Conservation (phyloP, 2,329 filamentous ascomycete species). For the Colletotrichum limetticola region DNA sequence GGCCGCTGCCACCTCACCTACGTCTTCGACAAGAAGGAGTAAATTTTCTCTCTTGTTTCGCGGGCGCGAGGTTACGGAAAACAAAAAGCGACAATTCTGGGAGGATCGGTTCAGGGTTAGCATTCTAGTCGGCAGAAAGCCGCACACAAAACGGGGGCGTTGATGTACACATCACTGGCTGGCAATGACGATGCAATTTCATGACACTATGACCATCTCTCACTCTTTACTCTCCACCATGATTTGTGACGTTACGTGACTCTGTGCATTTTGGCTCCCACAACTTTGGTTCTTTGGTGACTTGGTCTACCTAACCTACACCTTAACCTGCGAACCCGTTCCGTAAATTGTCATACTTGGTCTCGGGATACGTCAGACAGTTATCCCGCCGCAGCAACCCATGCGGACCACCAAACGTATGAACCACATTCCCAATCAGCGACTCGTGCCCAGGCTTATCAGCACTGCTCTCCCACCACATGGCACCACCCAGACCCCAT, state of each 20-base stretch:
- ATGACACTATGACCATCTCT: slow-evolving; percentile 30
- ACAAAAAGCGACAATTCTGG: slow-evolving; percentile 26
- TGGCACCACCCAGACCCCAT: slow-evolving; percentile 81
- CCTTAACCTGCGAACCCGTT: slow-evolving; percentile 58
- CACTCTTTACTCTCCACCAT: background rate
- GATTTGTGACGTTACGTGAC: background rate
- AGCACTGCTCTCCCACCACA: slow-evolving; percentile 96
- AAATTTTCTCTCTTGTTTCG: slow-evolving; percentile 26
- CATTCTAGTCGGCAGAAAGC: slow-evolving; percentile 40
- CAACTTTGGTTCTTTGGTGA: no score
- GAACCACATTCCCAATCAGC: slow-evolving; percentile 74
- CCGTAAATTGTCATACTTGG: slow-evolving; percentile 77
- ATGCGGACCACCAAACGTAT: slow-evolving; percentile 63
- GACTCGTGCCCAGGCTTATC: slow-evolving; percentile 75
- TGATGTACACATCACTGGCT: slow-evolving; percentile 49
- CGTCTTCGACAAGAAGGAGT: slow-evolving; percentile 76
- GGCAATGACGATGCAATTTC: slow-evolving; percentile 38
- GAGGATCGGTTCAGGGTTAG: slow-evolving; percentile 33
- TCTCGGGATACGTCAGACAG: slow-evolving; percentile 70
- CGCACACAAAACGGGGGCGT: slow-evolving; percentile 49
- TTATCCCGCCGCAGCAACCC: slow-evolving; percentile 66
- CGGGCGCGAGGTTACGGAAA: slow-evolving; percentile 22
- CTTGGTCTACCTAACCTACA: background rate
- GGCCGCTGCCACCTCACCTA: slow-evolving; percentile 79
- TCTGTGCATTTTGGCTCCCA: no score